Percentiles rank a stretch among this genome's conserved stretches.
phyloP scores from a whole-genome alignment of 345 rosid species.

The Conringia planisiliqua region DNA sequence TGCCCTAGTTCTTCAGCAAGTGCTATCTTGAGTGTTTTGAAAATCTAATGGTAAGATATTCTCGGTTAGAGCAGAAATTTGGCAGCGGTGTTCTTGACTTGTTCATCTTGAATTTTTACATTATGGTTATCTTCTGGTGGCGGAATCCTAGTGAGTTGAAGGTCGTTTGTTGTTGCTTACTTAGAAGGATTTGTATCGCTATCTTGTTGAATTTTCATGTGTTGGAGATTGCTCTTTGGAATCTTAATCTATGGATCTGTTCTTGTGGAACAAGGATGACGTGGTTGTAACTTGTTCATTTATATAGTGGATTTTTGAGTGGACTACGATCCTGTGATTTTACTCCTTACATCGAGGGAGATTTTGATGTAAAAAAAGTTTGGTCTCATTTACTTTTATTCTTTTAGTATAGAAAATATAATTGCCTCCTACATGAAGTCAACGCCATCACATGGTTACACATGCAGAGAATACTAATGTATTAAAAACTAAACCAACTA shows the following conservation, averaged over 20 bases:
- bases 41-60: background rate
- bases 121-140: background rate
- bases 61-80: background rate
- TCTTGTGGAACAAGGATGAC: background rate
- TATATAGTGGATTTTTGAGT: background rate
- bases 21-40: background rate
- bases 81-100: background rate
- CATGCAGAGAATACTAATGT: too few relatives aligned
- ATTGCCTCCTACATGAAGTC: too few relatives aligned
- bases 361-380: background rate
- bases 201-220: background rate
- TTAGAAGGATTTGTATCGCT: background rate
- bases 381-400: background rate
- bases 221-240: background rate
- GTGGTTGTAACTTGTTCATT: background rate
- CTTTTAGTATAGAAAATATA: too few relatives aligned
- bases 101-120: background rate
- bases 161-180: background rate
- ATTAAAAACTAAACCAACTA: too few relatives aligned
- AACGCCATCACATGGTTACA: too few relatives aligned
- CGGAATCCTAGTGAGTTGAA: background rate
- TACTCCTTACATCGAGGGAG: background rate
- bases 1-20: background rate
- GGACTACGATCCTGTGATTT: background rate
- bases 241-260: background rate